Evolutionary conservation across 768 basidiomycete genomes (phyloP).

Genomic region (Hericium coralloides): DNA sequence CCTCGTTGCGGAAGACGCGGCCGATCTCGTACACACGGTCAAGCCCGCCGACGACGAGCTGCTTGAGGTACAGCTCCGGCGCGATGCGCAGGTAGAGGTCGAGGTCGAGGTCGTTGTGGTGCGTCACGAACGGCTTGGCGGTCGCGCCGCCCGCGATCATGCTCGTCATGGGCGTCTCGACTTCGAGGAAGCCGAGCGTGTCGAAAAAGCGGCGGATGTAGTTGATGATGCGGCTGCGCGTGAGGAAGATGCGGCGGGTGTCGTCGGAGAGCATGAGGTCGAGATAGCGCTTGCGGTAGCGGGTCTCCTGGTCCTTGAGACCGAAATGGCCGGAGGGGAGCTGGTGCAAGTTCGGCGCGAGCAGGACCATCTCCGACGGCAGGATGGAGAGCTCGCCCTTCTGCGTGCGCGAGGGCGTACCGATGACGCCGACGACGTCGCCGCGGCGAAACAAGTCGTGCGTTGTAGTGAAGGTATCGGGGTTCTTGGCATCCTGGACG

Average conservation of each 20-base stretch:
- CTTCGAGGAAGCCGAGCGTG: conserved; percentile 90
- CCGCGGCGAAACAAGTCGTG: conserved; percentile 91
- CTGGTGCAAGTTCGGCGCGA: conserved; percentile 94
- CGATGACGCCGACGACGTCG: conserved; percentile 91
- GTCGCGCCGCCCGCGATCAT: conserved; percentile 96
- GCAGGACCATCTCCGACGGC: conserved; percentile 72
- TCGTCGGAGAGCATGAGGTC: conserved; percentile 93
- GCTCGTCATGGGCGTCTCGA: conserved; percentile 98
- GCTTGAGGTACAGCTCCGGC: conserved; percentile 96
- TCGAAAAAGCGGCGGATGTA: conserved; percentile 90
- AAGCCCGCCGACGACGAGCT: conserved; percentile 93
- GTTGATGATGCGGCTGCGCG: conserved; percentile 83
- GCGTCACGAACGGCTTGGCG: conserved; percentile 97
- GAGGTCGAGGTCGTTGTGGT: conserved; percentile 96
- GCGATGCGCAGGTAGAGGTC: conserved; percentile 97
- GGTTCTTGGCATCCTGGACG: conserved; percentile 60
- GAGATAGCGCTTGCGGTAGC: conserved; percentile 97
- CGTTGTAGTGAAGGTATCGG: conserved; percentile 52
- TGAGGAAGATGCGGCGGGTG: conserved; percentile 85
- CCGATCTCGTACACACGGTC: conserved; percentile 99
- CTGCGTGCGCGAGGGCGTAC: conserved; percentile 85
- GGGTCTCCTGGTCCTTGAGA: conserved; percentile 93
- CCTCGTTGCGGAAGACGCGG: conserved; percentile 95
- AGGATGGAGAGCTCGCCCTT: conserved; percentile 92
- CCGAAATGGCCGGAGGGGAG: conserved; percentile 89